A percentile compares a stretch with the other conserved stretches of the same genome.
phyloP scores from a whole-genome alignment of 2,329 filamentous ascomycete genomes.

The Alternaria ethzedia region DNA sequence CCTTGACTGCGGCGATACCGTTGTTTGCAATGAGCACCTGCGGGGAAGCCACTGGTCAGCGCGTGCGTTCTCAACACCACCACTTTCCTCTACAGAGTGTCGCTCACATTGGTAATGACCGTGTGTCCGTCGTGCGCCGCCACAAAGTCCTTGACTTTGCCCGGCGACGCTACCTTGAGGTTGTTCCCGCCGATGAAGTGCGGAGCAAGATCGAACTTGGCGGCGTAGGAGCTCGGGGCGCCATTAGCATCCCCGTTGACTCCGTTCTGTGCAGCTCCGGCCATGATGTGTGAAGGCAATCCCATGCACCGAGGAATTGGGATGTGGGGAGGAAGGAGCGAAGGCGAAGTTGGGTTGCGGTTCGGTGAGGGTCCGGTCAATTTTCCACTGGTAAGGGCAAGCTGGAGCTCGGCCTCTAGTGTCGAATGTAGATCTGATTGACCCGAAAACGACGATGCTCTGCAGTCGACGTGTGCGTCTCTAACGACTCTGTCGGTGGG shows the following conservation, averaged over 20 bases:
- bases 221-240: constrained; percentile 70
- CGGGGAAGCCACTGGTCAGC: constrained; percentile 27
- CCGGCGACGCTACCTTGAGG: constrained; percentile 78
- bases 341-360: constrained; percentile 14
- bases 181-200: constrained; percentile 98
- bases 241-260: constrained; percentile 59
- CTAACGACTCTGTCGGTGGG: constrained; percentile 24
- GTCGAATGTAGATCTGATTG: constrained; percentile 21
- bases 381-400: constrained; percentile 28
- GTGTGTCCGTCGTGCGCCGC: constrained; percentile 89
- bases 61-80: background rate
- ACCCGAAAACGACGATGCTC: constrained; percentile 5
- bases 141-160: constrained; percentile 96
- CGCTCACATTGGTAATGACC: constrained; percentile 92
- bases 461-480: constrained; percentile 1
- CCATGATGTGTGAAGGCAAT: constrained; percentile 40
- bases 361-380: constrained; percentile 29
- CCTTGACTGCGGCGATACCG: constrained; percentile 98
- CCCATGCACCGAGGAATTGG: constrained; percentile 34
- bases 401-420: constrained; percentile 33
- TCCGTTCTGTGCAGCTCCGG: constrained; percentile 39
- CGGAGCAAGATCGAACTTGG: constrained; percentile 81
- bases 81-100: background rate
- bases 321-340: constrained; percentile 15
- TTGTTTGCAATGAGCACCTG: constrained; percentile 99